Percentiles rank a stretch among this genome's conserved stretches.
Evolutionary conservation across 2,329 filamentous ascomycete genomes (phyloP).

Genomic region (Zasmidium cellare): DNA sequence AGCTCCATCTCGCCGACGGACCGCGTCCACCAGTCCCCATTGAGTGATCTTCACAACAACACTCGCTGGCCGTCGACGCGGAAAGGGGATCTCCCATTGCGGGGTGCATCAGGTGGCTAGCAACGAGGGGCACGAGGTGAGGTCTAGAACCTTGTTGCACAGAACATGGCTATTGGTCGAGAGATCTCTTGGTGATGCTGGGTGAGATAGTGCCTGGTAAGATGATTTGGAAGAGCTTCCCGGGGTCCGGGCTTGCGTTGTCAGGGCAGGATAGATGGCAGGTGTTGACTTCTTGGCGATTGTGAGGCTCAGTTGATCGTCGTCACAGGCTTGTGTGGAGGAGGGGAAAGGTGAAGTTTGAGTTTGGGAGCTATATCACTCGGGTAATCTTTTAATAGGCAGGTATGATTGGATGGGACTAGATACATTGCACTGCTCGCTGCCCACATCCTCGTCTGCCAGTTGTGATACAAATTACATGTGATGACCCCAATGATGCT

Average conservation of each 20-base stretch:
- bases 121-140: neutral
- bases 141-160: conserved; percentile 15
- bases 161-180: conserved; percentile 6
- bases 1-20: conserved; percentile 24
- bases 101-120: conserved; percentile 17
- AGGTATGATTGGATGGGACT: neutral
- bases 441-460: neutral
- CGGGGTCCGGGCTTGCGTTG: conserved; percentile 6
- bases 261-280: neutral
- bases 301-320: neutral
- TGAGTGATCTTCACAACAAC: conserved; percentile 14
- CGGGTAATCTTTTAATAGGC: neutral
- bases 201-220: conserved; percentile 2
- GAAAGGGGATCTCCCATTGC: conserved; percentile 14
- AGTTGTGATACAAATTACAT: too few relatives aligned
- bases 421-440: neutral
- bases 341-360: neutral
- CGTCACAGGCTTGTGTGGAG: neutral
- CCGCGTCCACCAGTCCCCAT: conserved; percentile 14
- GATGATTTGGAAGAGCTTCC: conserved; percentile 21
- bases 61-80: neutral
- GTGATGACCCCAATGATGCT: too few relatives aligned
- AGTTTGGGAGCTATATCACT: neutral
- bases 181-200: neutral
- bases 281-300: neutral